These are phyloP conservation scores for Yamadazyma friedrichii DNA, from an alignment of 1,139 yeast species.

Conservation along the genomic window DNA sequence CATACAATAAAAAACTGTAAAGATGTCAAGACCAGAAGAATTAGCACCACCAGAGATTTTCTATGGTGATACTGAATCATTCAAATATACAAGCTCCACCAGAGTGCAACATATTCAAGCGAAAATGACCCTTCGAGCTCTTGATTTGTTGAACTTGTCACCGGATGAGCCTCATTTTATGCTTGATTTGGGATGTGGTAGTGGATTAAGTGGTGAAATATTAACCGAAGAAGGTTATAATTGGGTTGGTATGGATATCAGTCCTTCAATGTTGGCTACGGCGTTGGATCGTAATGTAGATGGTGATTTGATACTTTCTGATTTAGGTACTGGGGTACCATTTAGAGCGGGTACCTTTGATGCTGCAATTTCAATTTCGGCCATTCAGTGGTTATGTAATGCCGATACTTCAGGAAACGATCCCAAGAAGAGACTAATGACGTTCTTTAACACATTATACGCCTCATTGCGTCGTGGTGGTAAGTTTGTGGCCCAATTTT, in stretches of 20 bases:
- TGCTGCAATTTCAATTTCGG: slow-evolving; percentile 94
- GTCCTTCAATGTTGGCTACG: slow-evolving; percentile 94
- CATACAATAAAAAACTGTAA: too few relatives aligned
- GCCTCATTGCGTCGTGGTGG: slow-evolving; percentile 91
- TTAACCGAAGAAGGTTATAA: slow-evolving; percentile 89
- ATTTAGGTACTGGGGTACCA: slow-evolving; percentile 93
- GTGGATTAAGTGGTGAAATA: slow-evolving; percentile 94
- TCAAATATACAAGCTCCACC: slow-evolving; percentile 85
- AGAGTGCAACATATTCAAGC: slow-evolving; percentile 99
- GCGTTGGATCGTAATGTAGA: slow-evolving; percentile 90
- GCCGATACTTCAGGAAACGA: slow-evolving; percentile 84
- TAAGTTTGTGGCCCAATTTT: slow-evolving; percentile 94
- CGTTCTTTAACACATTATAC: slow-evolving; percentile 85
- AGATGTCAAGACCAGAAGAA: slow-evolving; percentile 96
- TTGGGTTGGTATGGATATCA: slow-evolving; percentile 97
- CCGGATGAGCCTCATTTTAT: slow-evolving; percentile 66
- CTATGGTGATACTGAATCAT: slow-evolving; percentile 86
- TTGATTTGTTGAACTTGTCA: slow-evolving; percentile 74
- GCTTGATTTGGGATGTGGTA: slow-evolving; percentile 95
- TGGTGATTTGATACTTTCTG: slow-evolving; percentile 88
- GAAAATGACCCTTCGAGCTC: slow-evolving; percentile 90
- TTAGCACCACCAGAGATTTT: slow-evolving; percentile 97
- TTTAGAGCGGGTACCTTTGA: slow-evolving; percentile 96
- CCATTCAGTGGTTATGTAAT: slow-evolving; percentile 96
- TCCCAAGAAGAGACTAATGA: slow-evolving; percentile 79